Percentiles rank a stretch among this genome's conserved stretches.
phyloP scores from a whole-genome alignment of 2,329 filamentous ascomycete species.

The Gnomoniopsis smithogilvyi region DNA sequence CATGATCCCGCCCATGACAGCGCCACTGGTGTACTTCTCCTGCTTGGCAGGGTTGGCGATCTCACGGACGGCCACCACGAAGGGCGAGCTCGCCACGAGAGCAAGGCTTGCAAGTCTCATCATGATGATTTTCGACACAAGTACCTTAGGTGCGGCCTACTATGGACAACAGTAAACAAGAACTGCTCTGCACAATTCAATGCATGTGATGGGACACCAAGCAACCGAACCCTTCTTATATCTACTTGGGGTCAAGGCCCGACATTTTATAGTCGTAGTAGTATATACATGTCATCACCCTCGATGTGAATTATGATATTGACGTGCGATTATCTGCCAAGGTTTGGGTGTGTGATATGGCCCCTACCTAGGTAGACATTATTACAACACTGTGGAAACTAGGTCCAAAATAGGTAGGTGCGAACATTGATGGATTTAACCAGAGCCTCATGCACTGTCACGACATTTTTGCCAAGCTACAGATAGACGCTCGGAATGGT shows the following conservation, averaged over 20 bases:
- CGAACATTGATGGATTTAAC: not conserved
- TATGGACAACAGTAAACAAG: not conserved
- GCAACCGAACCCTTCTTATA: too few relatives aligned
- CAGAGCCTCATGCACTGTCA: not conserved
- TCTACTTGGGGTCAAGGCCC: too few relatives aligned
- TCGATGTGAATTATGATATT: too few relatives aligned
- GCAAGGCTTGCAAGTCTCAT: constrained; percentile 5
- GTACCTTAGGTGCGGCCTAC: not conserved
- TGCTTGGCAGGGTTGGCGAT: constrained; percentile 8
- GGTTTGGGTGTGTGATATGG: not conserved
- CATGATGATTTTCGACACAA: not conserved
- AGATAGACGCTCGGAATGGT: not conserved
- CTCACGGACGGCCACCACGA: constrained; percentile 5
- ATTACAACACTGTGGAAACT: too few relatives aligned
- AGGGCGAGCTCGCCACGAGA: constrained; percentile 8
- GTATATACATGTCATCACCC: too few relatives aligned
- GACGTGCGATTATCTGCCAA: not conserved
- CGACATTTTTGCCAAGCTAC: not conserved
- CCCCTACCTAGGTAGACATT: too few relatives aligned
- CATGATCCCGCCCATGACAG: constrained; percentile 12
- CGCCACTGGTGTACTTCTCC: constrained; percentile 11
- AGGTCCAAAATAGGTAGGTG: constrained; percentile 9
- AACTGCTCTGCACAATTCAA: not conserved
- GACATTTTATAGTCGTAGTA: too few relatives aligned
- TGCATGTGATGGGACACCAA: too few relatives aligned